These are phyloP conservation scores for Sclerotinia trifoliorum DNA, from an alignment of 2,329 filamentous ascomycete species.

Conservation along the genomic window DNA sequence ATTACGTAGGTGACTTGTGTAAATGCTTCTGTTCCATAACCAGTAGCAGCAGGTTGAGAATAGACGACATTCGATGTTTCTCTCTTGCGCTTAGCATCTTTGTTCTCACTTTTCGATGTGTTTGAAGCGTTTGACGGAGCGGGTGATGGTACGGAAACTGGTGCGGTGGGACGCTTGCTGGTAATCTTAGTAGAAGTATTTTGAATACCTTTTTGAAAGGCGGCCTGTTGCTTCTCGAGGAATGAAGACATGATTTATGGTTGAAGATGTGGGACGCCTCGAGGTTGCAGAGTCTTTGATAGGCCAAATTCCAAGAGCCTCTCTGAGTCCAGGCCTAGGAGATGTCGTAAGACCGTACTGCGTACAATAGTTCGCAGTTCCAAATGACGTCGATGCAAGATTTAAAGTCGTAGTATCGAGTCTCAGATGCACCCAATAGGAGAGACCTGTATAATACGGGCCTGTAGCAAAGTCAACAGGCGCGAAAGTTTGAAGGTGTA, in stretches of 20 bases:
- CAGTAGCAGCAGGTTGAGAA: slow-evolving; percentile 74
- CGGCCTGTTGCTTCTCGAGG: slow-evolving; percentile 63
- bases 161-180: slow-evolving; percentile 50
- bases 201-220: slow-evolving; percentile 60
- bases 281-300: background rate
- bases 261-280: background rate
- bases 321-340: background rate
- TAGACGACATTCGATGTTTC: slow-evolving; percentile 60
- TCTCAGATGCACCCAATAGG: background rate
- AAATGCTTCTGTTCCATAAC: slow-evolving; percentile 75
- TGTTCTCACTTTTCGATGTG: slow-evolving; percentile 52
- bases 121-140: slow-evolving; percentile 57
- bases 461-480: background rate
- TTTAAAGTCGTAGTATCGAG: background rate
- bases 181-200: slow-evolving; percentile 64
- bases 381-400: slow-evolving; percentile 2
- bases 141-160: slow-evolving; percentile 58
- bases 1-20: slow-evolving; percentile 87
- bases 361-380: background rate
- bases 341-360: background rate
- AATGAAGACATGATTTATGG: slow-evolving; percentile 55
- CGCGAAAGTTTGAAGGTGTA: background rate
- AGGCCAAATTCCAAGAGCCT: background rate
- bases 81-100: slow-evolving; percentile 61
- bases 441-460: background rate